Percentiles rank a stretch among this genome's conserved stretches.
Conservation (phyloP, 2,329 filamentous ascomycete species). For the Fusarium sp. region DNA sequence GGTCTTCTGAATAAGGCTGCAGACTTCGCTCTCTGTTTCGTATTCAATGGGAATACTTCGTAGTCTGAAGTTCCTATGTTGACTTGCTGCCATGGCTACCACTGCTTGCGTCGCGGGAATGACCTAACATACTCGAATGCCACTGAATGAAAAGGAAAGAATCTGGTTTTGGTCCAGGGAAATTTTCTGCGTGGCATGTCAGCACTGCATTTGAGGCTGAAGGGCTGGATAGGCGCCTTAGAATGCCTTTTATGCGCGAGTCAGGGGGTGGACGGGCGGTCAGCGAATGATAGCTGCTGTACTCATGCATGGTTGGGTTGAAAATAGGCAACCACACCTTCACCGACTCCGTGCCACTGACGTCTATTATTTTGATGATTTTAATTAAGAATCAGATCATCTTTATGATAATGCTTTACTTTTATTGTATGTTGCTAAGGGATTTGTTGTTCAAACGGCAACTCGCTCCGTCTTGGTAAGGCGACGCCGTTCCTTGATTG, state of each 20-base stretch:
- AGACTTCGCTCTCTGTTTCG: background rate
- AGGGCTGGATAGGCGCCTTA: background rate
- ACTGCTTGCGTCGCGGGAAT: background rate
- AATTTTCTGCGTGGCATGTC: background rate
- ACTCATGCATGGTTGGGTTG: background rate
- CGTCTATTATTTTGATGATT: background rate
- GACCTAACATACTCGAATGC: background rate
- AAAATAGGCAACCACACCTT: background rate
- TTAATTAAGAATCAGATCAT: background rate
- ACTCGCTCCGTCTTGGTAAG: background rate
- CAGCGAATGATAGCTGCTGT: background rate
- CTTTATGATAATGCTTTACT: background rate
- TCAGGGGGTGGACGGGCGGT: background rate
- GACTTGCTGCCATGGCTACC: background rate
- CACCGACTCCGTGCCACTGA: background rate
- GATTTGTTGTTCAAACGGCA: background rate
- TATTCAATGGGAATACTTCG: background rate
- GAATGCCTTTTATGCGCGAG: background rate
- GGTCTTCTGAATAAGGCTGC: background rate
- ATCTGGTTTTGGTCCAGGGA: background rate
- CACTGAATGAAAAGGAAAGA: background rate
- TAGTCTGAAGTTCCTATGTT: background rate
- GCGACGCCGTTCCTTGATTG: background rate
- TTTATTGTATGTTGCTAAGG: too few relatives aligned
- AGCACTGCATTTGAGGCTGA: background rate